Evolutionary conservation across 192 early-diverging fungal species (phyloP), one percentile per base, ranked within the genome.

Genomic region (Gigaspora rosea): DNA sequence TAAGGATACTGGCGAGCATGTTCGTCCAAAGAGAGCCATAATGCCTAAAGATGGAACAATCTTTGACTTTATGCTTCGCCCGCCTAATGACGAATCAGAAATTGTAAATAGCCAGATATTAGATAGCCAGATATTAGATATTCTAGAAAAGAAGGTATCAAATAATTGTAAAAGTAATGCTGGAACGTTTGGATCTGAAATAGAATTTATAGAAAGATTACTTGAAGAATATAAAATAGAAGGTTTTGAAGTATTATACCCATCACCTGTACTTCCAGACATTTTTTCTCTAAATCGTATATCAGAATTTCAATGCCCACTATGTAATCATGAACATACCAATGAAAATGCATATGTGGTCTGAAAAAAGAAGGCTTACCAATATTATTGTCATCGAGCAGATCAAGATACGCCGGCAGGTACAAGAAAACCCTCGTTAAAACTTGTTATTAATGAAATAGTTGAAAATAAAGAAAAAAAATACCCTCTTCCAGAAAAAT

Each of bases 171-270:
- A 36, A 18, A 15, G 22, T 57, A 6, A 22, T 68, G 20, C 4
- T 50, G 48, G 41, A 16, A 50, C 8, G 3, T 22, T 22, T 72
- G 27, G 51, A 33, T 0, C 13, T 15, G 33, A 72, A 72, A 16
- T 36, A 8, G 54, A 72, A 16, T 36, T 20, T 8, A 9, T 72
- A 36, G 70, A 72, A 18, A 72, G 35, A 72, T 20, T 72, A 56
- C 70, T 72, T 20, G 27, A 27, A 27, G 27, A 46, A 57, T 16
- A 32, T 35, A 18, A 46, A 0, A 72, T 72, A 1, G 10, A 72
- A 57, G 70, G 70, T 4, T 72, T 35, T 72, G 32, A 72, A 36
- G 51, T 72, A 10, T 72, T 52, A 72, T 72, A 72, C 33, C 70
- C 49, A 57, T 16, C 18, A 1, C 46, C 66, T 50, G 48, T 63